Percentiles rank a stretch among this genome's conserved stretches.
Evolutionary conservation across 495 filamentous ascomycete species (phyloP).

Genomic region (Penicillium desertorum): DNA sequence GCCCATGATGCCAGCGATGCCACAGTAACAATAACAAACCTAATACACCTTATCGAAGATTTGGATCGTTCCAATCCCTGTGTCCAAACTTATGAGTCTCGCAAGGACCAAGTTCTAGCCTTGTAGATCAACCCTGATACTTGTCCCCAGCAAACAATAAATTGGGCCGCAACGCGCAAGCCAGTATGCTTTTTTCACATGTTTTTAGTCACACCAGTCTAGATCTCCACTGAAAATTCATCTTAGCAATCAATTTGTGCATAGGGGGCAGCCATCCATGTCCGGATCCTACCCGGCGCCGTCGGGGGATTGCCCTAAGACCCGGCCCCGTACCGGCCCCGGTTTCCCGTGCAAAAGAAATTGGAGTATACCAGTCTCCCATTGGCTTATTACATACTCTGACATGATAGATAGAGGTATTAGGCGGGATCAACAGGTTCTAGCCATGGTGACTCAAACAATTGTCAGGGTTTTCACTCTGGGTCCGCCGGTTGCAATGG

Average conservation of each 20-base stretch:
- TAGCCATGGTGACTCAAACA: constrained; percentile 24
- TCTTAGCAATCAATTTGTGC: constrained; percentile 16
- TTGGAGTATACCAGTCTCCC: constrained; percentile 21
- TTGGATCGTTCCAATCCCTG: neutral
- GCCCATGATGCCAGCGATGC: constrained; percentile 43
- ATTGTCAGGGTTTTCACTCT: constrained; percentile 7
- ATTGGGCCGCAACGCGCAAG: constrained; percentile 24
- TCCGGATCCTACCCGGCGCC: constrained; percentile 34
- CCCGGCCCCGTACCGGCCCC: constrained; percentile 35
- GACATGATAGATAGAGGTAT: constrained; percentile 23
- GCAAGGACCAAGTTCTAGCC: constrained; percentile 2
- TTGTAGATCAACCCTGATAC: constrained; percentile 3
- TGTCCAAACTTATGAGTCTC: neutral
- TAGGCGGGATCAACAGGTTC: constrained; percentile 17
- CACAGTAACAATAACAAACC: constrained; percentile 19
- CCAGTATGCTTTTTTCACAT: constrained; percentile 16
- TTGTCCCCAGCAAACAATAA: neutral
- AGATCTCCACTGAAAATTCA: constrained; percentile 1
- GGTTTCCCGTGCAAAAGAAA: constrained; percentile 17
- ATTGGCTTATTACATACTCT: constrained; percentile 22
- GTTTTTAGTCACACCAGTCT: constrained; percentile 1
- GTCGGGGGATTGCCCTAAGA: constrained; percentile 18
- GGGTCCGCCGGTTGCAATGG: constrained; percentile 18
- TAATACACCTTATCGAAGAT: neutral
- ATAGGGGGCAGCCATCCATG: constrained; percentile 17